Evolutionary conservation across 768 basidiomycete species (phyloP).

Genomic region (Naganishia randhawae): DNA sequence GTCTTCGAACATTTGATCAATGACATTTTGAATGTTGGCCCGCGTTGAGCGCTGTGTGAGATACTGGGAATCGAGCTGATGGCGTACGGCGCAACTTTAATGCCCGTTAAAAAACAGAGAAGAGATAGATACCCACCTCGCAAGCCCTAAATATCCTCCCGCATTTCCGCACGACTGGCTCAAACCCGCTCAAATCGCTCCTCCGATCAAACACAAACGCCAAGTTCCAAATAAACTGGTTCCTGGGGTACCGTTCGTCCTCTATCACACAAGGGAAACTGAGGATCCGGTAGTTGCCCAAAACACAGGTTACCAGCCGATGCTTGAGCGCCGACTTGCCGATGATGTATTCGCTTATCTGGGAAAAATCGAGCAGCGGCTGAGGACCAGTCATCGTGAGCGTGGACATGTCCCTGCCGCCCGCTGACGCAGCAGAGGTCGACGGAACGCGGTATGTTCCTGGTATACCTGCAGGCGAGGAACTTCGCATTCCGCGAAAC

Average conservation of each 20-base stretch:
- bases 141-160: conserved; percentile 81
- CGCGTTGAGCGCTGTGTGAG: conserved; percentile 70
- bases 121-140: conserved; percentile 62
- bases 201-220: conserved; percentile 93
- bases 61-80: conserved; percentile 80
- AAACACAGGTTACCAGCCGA: conserved; percentile 70
- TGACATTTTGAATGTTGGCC: conserved; percentile 67
- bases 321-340: conserved; percentile 81
- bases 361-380: conserved; percentile 76
- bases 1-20: conserved; percentile 95
- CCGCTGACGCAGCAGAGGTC: not conserved
- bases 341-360: conserved; percentile 90
- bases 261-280: conserved; percentile 80
- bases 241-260: conserved; percentile 68
- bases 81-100: not conserved
- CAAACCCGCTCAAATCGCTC: conserved; percentile 90
- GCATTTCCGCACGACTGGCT: conserved; percentile 90
- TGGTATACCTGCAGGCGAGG: not conserved
- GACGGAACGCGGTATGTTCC: not conserved
- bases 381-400: not conserved
- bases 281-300: conserved; percentile 65
- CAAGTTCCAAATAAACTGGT: conserved; percentile 88
- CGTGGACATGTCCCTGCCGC: not conserved
- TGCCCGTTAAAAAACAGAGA: not conserved
- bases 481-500: conserved; percentile 1